Conservation (phyloP, 1,139 yeast species). For the Lodderomyces metapsilosis region DNA sequence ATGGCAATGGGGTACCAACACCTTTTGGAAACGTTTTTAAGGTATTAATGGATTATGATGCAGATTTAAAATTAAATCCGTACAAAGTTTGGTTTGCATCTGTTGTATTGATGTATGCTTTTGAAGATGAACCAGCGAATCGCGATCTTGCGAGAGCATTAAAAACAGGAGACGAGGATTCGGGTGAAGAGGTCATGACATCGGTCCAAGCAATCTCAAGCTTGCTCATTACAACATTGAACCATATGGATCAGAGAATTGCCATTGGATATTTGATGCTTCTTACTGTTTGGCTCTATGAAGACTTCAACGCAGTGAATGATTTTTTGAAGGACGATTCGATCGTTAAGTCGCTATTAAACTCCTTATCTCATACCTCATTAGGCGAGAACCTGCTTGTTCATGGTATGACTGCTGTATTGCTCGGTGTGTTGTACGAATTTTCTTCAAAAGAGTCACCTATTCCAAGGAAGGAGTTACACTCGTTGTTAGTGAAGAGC, state of each 20-base stretch:
- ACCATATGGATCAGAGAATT: conserved; percentile 68
- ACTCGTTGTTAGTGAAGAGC: conserved; percentile 60
- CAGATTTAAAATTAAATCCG: conserved; percentile 76
- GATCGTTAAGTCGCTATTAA: conserved; percentile 62
- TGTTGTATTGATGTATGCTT: conserved; percentile 59
- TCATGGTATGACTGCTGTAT: conserved; percentile 71
- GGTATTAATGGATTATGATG: conserved; percentile 74
- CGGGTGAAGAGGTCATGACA: conserved; percentile 73
- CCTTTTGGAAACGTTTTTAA: conserved; percentile 59
- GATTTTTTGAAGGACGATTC: conserved; percentile 73
- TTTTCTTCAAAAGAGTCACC: conserved; percentile 76
- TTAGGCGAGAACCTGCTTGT: conserved; percentile 58
- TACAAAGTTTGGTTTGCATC: conserved; percentile 87
- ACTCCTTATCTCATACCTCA: conserved; percentile 63
- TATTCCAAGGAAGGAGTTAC: conserved; percentile 61
- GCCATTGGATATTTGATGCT: conserved; percentile 79
- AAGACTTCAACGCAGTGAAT: conserved; percentile 70
- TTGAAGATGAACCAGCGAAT: conserved; percentile 57
- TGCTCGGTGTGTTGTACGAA: conserved; percentile 79
- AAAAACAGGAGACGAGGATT: conserved; percentile 64
- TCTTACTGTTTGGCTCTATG: conserved; percentile 75
- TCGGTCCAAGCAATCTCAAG: conserved; percentile 81
- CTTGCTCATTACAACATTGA: conserved; percentile 64
- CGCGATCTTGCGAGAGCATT: conserved; percentile 52
- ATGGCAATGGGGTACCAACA: conserved; percentile 14